Base-by-base conservation (phyloP, 495 filamentous ascomycete species). In the Melanomma pulvis-pyrius region DNA sequence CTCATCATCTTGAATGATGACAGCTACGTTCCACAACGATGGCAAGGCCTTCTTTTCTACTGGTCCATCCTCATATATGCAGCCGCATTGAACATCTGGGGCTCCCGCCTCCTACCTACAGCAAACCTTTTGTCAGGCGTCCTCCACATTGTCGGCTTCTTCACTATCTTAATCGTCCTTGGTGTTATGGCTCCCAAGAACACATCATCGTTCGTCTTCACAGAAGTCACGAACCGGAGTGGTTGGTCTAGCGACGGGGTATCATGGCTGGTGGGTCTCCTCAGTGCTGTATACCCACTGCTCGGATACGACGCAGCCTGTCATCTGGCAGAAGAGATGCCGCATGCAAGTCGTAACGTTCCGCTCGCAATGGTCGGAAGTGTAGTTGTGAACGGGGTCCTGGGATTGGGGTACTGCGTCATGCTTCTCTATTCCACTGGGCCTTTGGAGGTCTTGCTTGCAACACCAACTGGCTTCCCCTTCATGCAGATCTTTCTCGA, bases 121-220 rank as follows among this genome's bases (percentile, higher is more conserved):
- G 74, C 89, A 21, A 85, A 90, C 67, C 80, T 76, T 4, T 56
- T 86, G 17, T 81, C 86, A 34, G 70, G 89, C 28, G 77, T 87
- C 21, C 76, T 88, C 15, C 87, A 90, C 74, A 72, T 88, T 15
- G 72, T 82, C 28, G 85, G 84, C 0, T 81, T 89, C 46, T 86
- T 90, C 69, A 84, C 80, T 7, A 79, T 89, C 34, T 70, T 88
- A 25, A 82, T 88, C 17, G 81, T 83, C 0, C 72, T 90, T 11
- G 80, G 81, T 73, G 70, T 73, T 1, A 56, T 79, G 7, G 68
- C 74, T 9, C 68, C 69, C 7, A 72, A 71, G 30, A 21, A 13
- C 46, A 62, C 49, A 1, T 55, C 71, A 8, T 58, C 76, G 2
- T 48, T 57, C 12, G 76, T 78, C 15, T 79, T 76, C 41, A 56